A percentile compares a stretch with the other conserved stretches of the same genome.
Conservation (phyloP, 108 stramenopile genomes). For the Poteriospumella lacustris region DNA sequence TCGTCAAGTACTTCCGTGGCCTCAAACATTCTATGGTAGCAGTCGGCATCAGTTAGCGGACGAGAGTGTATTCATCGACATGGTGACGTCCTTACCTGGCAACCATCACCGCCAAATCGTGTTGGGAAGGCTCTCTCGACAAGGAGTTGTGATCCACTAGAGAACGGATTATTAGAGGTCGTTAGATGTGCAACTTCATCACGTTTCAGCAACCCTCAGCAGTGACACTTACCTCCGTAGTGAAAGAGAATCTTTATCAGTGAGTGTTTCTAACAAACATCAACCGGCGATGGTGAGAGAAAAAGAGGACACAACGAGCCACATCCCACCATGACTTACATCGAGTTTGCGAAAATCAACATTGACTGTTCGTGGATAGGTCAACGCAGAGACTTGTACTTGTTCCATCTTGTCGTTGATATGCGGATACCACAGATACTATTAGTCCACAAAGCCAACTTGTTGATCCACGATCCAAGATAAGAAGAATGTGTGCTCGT, state of each 20-base stretch:
- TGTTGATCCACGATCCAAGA: too few species aligned
- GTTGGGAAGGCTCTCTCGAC: background rate
- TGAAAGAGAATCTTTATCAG: background rate
- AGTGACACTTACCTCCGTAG: background rate
- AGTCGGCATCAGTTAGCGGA: background rate
- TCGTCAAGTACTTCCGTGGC: background rate
- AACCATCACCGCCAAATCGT: background rate
- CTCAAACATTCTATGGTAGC: conserved; percentile 15
- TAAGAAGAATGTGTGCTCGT: too few species aligned
- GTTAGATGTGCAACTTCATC: too few species aligned
- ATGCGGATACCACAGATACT: too few species aligned
- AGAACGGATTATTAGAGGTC: background rate
- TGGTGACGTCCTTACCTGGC: background rate
- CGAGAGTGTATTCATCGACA: background rate
- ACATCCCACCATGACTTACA: background rate
- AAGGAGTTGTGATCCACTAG: background rate
- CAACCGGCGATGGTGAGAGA: background rate
- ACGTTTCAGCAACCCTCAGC: background rate
- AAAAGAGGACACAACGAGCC: background rate
- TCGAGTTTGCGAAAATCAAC: conserved; percentile 21
- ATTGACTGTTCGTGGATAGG: background rate
- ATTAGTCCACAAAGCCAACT: too few species aligned
- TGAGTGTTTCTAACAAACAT: background rate
- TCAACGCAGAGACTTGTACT: too few species aligned
- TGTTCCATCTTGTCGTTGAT: too few species aligned